Conservation (phyloP, 257 asterid genomes). For the Forsythia suspensa region DNA sequence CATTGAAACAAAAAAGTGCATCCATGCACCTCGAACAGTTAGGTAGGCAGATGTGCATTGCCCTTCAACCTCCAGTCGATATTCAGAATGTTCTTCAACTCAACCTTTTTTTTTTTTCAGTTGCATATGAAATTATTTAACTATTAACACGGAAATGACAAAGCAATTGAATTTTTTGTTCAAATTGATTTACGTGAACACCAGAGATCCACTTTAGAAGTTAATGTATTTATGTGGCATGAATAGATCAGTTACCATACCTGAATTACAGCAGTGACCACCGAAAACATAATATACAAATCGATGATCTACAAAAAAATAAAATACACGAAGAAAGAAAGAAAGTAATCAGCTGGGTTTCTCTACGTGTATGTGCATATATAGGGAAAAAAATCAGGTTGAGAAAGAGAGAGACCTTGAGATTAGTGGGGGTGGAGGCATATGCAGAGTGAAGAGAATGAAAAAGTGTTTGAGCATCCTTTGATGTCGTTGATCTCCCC, state of each 20-base stretch:
- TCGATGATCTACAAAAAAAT: conserved; percentile 65
- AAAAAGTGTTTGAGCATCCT: conserved; percentile 63
- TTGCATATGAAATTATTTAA: background rate
- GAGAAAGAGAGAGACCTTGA: conserved; percentile 47
- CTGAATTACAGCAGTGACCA: conserved; percentile 72
- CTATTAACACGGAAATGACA: background rate
- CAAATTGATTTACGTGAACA: background rate
- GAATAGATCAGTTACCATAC: conserved; percentile 30
- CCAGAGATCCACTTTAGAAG: background rate
- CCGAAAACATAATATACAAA: conserved; percentile 64
- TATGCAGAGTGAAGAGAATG: conserved; percentile 77
- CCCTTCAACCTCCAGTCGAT: background rate
- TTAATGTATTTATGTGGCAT: background rate
- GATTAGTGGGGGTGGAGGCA: conserved; percentile 60
- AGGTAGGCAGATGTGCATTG: background rate
- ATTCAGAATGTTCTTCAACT: background rate
- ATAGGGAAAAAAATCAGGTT: background rate
- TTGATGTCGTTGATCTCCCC: conserved; percentile 62
- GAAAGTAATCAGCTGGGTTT: background rate
- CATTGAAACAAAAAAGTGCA: too few species aligned
- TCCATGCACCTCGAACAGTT: background rate
- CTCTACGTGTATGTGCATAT: background rate
- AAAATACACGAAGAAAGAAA: background rate
- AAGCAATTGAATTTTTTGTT: background rate
- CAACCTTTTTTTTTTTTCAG: background rate